Percentiles rank a stretch among this genome's conserved stretches.
Conservation (phyloP, 1,284 basidiomycete genomes). For the Coriolopsis trogii region DNA sequence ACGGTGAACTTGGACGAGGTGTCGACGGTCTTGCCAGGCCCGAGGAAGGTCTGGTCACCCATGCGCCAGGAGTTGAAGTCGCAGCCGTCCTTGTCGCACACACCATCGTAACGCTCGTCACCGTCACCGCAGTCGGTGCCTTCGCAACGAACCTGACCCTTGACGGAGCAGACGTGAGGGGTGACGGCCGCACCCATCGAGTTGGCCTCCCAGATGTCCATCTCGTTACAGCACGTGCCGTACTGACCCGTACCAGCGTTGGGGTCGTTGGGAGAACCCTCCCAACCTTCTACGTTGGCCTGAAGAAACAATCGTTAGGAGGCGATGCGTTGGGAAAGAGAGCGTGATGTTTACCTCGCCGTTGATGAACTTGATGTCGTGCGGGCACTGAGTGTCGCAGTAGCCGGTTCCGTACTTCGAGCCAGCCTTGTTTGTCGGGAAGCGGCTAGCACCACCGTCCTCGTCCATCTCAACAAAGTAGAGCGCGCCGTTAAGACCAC, state of each 20-base stretch:
- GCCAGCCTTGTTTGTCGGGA: constrained; percentile 48
- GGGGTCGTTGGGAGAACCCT: constrained; percentile 38
- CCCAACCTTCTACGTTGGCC: constrained; percentile 52
- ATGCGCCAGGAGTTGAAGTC: constrained; percentile 61
- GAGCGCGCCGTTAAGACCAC: constrained; percentile 56
- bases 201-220: constrained; percentile 64
- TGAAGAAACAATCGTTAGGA: constrained; percentile 22
- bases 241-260: constrained; percentile 48
- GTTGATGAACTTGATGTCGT: constrained; percentile 56
- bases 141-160: constrained; percentile 43
- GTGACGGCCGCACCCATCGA: constrained; percentile 48
- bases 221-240: constrained; percentile 57
- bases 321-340: background rate
- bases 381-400: constrained; percentile 53
- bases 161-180: constrained; percentile 48
- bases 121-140: constrained; percentile 43
- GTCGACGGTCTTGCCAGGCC: constrained; percentile 47
- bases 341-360: constrained; percentile 37
- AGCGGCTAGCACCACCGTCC: constrained; percentile 42
- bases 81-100: constrained; percentile 56
- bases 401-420: constrained; percentile 59
- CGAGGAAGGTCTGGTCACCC: constrained; percentile 52
- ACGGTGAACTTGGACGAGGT: constrained; percentile 48
- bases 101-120: constrained; percentile 42
- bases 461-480: constrained; percentile 45